Evolutionary conservation across 2,329 filamentous ascomycete genomes (phyloP), one percentile per base, ranked within the genome.

Genomic region (Penicillium sp.): DNA sequence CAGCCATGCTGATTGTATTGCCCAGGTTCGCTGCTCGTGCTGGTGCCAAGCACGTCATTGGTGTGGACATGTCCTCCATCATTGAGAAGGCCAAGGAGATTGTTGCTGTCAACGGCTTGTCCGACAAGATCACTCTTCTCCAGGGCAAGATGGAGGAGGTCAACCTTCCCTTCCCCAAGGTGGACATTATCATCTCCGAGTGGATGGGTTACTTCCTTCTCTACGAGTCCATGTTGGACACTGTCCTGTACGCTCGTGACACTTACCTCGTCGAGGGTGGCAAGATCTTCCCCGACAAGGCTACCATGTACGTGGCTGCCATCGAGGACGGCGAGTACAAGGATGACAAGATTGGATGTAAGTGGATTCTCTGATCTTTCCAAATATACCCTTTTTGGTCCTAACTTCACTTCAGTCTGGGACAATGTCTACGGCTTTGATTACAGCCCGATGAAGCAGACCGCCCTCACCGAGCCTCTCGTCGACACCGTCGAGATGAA

Each of bases 61-160:
- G 95, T 69, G 95, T 99, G 56, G 95, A 99, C 78, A 99, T 98
- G 93, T 99, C 95, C 33, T 97, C 93, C 68, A 99, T 99, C 78
- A 97, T 99, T 79, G 91, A 96, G 80, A 99, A 99, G 84, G 95
- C 95, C 45, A 88, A 87, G 71, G 90, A 98, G 82, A 99, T 99
- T 65, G 95, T 98, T 72, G 87, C 87, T 74, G 85, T 84, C 67
- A 99, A 99, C 77, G 93, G 93, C 68, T 87, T 99, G 84, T 84
- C 89, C 52, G 90, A 93, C 80, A 96, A 96, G 85, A 97, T 99
- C 76, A 98, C 95, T 52, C 86, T 99, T 58, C 86, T 99, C 63
- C 95, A 98, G 82, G 95, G 95, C 75, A 99, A 99, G 86, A 99
- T 99, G 95, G 95, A 99, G 82, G 95, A 99, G 80, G 92, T 99